Base-by-base conservation (phyloP, 352 stramenopile genomes). In the Hyaloperonospora arabidopsidis region DNA sequence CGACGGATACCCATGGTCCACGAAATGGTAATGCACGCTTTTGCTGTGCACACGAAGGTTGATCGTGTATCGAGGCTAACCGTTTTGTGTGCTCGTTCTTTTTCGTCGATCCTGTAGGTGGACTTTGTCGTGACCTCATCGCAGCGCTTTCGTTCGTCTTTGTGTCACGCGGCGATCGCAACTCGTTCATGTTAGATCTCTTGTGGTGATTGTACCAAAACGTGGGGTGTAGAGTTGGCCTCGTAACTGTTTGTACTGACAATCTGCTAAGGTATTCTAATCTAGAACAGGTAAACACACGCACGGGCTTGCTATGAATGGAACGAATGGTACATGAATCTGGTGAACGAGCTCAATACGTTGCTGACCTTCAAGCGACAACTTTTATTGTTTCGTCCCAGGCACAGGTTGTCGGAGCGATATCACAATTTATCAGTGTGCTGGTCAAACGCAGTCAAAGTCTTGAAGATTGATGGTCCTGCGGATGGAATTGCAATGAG, bases 121-220 rank as follows among this genome's bases (percentile, higher is more conserved):
- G 69, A 88, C 45, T 91, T 91, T 51, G 79, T 88, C 7, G 45
- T 79, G 41, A 50, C 59, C 11, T 76, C 76, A 4, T 76, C 79
- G 12, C 56, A 68, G 38, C 78, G 79, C 18, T 72, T 70, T 3
- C 76, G 74, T 48, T 89, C 81, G 13, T 83, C 76, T 3, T 57
- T 91, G 38, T 89, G 81, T n/a, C 59, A 60, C n/a, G 72, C 76
- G 5, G 48, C 72, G 19, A 52, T 82, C 11, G 44, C 49, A 6
- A 51, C 43, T 22, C 54, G 64, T 32, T 68, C 52, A 7, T 45
- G 58, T 34, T 54, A 60, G 48, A 46, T 53, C 49, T 61, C 34
- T 49, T 39, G 34, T 39, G 11, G 34, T n/a, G 34, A 39, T 39
- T 39, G 14, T n/a, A 39, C 10, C 10, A 39, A 15, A 39, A 13